Evolutionary conservation across 768 basidiomycete species (phyloP).

Genomic region (Boletus sp.): DNA sequence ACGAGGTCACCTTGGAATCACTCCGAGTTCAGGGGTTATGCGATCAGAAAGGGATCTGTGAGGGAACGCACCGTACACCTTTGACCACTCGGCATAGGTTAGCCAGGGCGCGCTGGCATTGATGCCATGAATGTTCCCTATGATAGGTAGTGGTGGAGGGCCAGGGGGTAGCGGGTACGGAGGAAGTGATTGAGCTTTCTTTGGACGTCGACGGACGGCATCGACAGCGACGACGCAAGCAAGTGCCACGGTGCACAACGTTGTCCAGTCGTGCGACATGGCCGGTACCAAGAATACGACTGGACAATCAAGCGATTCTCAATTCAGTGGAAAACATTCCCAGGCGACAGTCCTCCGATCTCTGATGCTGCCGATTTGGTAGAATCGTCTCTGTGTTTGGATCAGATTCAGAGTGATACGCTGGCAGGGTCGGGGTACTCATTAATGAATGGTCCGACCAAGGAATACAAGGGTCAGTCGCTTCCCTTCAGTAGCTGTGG

Average conservation of each 20-base stretch:
- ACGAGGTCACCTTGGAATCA: slow-evolving; percentile 11
- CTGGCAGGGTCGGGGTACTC: background rate
- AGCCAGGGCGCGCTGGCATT: slow-evolving; percentile 9
- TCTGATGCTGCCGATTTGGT: background rate
- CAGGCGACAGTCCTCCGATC: background rate
- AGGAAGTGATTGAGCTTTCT: background rate
- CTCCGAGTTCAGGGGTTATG: background rate
- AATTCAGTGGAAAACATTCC: background rate
- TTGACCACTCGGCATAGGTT: slow-evolving; percentile 15
- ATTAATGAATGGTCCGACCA: background rate
- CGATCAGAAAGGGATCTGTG: background rate
- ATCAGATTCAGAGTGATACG: no score
- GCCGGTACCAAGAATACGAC: background rate
- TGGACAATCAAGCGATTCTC: background rate
- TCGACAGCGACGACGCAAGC: background rate
- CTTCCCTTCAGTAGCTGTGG: background rate
- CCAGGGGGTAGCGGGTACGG: slow-evolving; percentile 9
- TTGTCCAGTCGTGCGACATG: background rate
- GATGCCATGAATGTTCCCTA: slow-evolving; percentile 14
- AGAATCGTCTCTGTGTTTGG: background rate
- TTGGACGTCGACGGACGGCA: background rate
- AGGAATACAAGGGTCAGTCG: background rate
- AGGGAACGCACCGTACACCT: slow-evolving; percentile 3
- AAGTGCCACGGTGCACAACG: background rate
- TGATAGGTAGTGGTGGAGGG: slow-evolving; percentile 11